Evolutionary conservation across 164 flowering plant genomes (phyloP), one percentile per base, ranked within the genome.

Genomic region (Litsea cubeba): DNA sequence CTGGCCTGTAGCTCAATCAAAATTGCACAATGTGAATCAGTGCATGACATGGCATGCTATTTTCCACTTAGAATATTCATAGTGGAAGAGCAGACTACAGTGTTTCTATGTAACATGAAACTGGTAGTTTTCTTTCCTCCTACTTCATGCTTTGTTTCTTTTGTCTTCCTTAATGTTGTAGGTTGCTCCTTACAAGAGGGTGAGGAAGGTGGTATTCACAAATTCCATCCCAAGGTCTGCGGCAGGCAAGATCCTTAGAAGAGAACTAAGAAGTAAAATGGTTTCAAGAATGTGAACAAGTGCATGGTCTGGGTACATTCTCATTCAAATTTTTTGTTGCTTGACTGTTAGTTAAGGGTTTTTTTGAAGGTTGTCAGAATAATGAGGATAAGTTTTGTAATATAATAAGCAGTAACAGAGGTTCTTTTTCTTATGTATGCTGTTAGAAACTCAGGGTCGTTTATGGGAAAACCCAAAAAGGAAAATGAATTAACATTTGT

Each of bases 141-240:
- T 20, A 54, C 17, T 54, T 54, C 58, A 51, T 51, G 17, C n/a
- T 20, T 18, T 14, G 46, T 63, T 14, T 24, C 66, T 14, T 14
- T 25, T 10, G 40, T 66, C 17, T 30, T 49, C 17, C 12, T 1
- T 35, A n/a, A 15, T 54, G 51, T 63, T 51, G 70, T 82, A 94
- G 98, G 98, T 91, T 75, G 87, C 97, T n/a, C 93, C 97, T 7
- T 80, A 89, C 85, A 94, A 89, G 86, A 91, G 87, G 81, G 87
- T 90, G 62, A 82, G 94, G 65, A 85, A 84, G 76, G 93, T 94
- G 66, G 76, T 83, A 6, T 89, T 93, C 72, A 73, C 74, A 4
- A 2, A 74, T 17, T 83, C 86, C 15, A 84, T 93, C 77, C 97
- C 97, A 17, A 88, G 86, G 77, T 91, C 94, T 18, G 76, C 92